Base-by-base conservation (phyloP, 148 eudicot species). In the Vaccinium corymbosum region DNA sequence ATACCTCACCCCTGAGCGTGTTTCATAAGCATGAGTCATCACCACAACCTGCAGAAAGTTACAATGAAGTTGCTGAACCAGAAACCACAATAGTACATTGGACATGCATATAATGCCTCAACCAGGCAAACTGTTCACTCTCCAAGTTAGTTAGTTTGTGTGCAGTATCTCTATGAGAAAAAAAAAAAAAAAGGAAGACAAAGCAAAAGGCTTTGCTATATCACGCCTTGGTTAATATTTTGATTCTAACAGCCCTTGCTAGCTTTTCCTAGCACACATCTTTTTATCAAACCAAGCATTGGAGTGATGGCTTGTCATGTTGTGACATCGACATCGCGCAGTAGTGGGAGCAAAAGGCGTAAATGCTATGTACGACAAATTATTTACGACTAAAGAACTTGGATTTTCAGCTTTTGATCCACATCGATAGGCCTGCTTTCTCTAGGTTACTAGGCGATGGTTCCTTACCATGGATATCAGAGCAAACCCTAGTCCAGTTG, bases 11-110 rank as follows among this genome's bases (percentile, higher is more conserved):
- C 99, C 99, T 22, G 98, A 89, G 32, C 99, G 98, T 79, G 91
- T 91, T 76, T 88, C 91, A 90, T 96, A 96, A 79, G 99, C 94
- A 89, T 96, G 99, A 85, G 99, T 96, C 99, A 96, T 88, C 83
- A 96, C 94, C 5, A 96, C 97, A 53, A 96, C 98, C 99, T 96
- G 86, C 71, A 59, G 46, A 70, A 77, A 77, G 42, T 71, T 61
- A 83, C 52, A 61, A 76, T 22, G 61, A 75, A 79, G 61, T 61
- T 14, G 27, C 13, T 16, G 12, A 86, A 87, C 50, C 53, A 84
- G 52, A 56, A 19, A 79, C 38, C 25, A 53, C n/a, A 73, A 16
- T 56, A 77, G 51, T 7, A 73, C n/a, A 82, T 0, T 81, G 73
- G 49, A 70, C 27, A 51, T 70, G 48, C 19, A 53, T 11, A 3